Evolutionary conservation across 768 basidiomycete genomes (phyloP), one percentile per base, ranked within the genome.

Genomic region (Solioccasus polychromus): DNA sequence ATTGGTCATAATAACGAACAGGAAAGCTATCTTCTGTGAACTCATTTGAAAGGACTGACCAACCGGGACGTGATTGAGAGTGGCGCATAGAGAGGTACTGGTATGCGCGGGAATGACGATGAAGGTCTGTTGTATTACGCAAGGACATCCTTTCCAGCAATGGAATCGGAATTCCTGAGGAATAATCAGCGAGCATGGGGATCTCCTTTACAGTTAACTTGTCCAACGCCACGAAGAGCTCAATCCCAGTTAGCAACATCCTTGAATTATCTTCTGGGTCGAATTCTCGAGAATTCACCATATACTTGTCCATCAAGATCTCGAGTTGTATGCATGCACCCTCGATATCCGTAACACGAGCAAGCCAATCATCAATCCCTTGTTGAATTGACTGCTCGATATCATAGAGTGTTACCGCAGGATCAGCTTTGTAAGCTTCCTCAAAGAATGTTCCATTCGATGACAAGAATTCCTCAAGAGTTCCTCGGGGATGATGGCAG

Each of bases 341-440:
- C 7, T 18, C 32, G 18, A 28, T 22, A 4, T 37, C 17, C 1
- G 25, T 20, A 38, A 55, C 61, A 28, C 2, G 10, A 8, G 35
- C 25, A 12, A 68, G 48, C 72, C 72, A 74, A 12, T 29, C 36
- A 18, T 67, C 63, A 5, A 74, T 50, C 22, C 52, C 44, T 73
- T 71, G 18, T 10, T 34, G n/a, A 34, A 34, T 10, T 5, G 32
- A 15, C 7, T 18, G 32, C 17, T 34, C 32, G 10, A 74, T 62
- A 43, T 74, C 72, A 6, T 53, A 58, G 0, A 74, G 42, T 5
- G 38, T 25, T 38, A 54, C 25, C 18, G n/a, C 22, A 15, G 53
- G 50, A 6, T 62, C 55, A 1, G 17, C 35, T 20, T 7, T 0
- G 35, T 47, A 39, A 11, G 43, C 48, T 2, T 41, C 31, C 2